Evolutionary conservation across 805 yeast genomes (phyloP).

Genomic region (Alloascoidea hylecoeti): DNA sequence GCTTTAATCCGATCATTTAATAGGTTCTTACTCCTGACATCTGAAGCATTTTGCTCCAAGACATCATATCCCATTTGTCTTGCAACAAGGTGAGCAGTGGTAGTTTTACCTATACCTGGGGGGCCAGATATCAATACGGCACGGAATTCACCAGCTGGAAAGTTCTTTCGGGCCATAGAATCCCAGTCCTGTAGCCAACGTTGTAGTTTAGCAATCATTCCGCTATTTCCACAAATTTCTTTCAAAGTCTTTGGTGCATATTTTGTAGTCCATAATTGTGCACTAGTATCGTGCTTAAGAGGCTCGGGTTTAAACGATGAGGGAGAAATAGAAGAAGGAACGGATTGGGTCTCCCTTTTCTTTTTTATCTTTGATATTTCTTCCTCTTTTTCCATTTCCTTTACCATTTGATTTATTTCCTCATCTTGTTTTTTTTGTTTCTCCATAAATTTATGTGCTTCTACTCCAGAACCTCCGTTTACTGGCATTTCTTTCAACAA

Average conservation of each 20-base stretch:
- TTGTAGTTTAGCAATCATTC: conserved; percentile 48
- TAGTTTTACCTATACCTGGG: conserved; percentile 88
- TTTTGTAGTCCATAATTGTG: conserved; percentile 78
- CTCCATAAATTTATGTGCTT: conserved; percentile 56
- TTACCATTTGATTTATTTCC: conserved; percentile 36
- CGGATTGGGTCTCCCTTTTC: background rate
- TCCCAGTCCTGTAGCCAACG: conserved; percentile 78
- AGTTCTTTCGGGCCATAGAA: conserved; percentile 34
- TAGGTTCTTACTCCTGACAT: conserved; percentile 71
- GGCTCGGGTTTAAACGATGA: background rate
- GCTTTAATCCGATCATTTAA: conserved; percentile 56
- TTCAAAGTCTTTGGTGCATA: conserved; percentile 70
- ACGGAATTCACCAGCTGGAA: conserved; percentile 57
- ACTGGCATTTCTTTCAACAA: conserved; percentile 72
- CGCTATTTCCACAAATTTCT: conserved; percentile 88
- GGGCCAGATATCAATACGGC: conserved; percentile 88
- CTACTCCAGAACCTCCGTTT: conserved; percentile 79
- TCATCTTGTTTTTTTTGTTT: conserved; percentile 60
- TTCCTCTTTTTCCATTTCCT: conserved; percentile 22
- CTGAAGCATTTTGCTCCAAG: conserved; percentile 79
- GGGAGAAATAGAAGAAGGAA: background rate
- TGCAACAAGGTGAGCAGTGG: conserved; percentile 76
- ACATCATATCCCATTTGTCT: conserved; percentile 68
- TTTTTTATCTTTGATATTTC: too few relatives aligned
- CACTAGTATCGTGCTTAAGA: conserved; percentile 1